A percentile compares a stretch with the other conserved stretches of the same genome.
These are phyloP conservation scores for Pestalotiopsis sp. DNA, from an alignment of 2,329 filamentous ascomycete species.

Conservation along the genomic window DNA sequence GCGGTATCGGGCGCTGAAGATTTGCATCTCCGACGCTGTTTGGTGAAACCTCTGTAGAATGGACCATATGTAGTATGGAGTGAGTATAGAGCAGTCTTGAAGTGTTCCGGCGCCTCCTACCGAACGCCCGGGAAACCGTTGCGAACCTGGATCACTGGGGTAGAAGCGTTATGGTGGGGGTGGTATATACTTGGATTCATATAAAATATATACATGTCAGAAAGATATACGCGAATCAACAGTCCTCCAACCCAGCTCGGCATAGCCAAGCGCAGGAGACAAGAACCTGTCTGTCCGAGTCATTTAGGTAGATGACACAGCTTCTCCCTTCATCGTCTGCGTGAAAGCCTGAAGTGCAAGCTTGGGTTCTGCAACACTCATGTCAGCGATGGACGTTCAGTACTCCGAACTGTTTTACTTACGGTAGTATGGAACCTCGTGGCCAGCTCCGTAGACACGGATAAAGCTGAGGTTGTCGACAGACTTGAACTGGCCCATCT, in stretches of 20 bases:
- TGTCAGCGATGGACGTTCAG: not conserved
- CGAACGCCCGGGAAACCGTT: not conserved
- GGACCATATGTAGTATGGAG: not conserved
- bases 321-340: slow-evolving; percentile 41
- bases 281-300: not conserved
- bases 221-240: not conserved
- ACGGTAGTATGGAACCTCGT: slow-evolving; percentile 47
- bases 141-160: not conserved
- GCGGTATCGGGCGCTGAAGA: not conserved
- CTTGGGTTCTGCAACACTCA: slow-evolving; percentile 35
- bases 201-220: not conserved
- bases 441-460: slow-evolving; percentile 46
- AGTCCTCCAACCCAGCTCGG: not conserved
- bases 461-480: slow-evolving; percentile 50
- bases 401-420: slow-evolving; percentile 16
- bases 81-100: not conserved
- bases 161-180: not conserved
- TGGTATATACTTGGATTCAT: not conserved
- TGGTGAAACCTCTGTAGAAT: no score
- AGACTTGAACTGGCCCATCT: slow-evolving; percentile 50
- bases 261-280: not conserved
- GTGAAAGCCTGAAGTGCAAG: slow-evolving; percentile 45
- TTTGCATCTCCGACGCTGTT: not conserved
- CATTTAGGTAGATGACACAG: slow-evolving; percentile 33
- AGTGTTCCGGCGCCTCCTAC: not conserved